Base-by-base conservation (phyloP, 2,329 filamentous ascomycete genomes). In the Calonectria hongkongensis region DNA sequence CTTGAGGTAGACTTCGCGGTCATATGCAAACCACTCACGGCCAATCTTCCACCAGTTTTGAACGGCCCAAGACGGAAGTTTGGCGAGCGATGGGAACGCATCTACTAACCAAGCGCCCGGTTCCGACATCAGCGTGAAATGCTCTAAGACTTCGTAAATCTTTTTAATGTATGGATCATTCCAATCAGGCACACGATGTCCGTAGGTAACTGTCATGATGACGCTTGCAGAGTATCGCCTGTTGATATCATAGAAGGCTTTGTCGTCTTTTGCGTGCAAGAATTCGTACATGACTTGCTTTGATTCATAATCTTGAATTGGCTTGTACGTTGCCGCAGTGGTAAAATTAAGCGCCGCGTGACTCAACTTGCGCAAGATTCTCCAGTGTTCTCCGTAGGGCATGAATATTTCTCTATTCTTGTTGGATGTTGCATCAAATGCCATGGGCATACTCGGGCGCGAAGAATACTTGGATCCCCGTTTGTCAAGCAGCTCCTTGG, bases 131-230 rank as follows among this genome's bases (percentile, higher is more conserved):
- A 73, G 36, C 4, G 68, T 68, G 12, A 73, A 62, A 25, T 73
- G 47, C 25, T 74, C 73, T 2, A 75, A 68, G 10, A 78, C 72
- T 5, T 68, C 68, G n/a, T 74, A 76, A 25, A 76, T 77, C 39
- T 73, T 72, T 13, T 71, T 69, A 25, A 75, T 76, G 13, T 76
- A 47, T 1, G 71, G 69, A 45, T 75, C 72, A 30, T 73, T 66
- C 33, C 74, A 75, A 25, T 63, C 48, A 0, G 73, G 72, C 1
- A 78, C 67, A 0, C 75, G 76, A 45, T 74, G 63, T 9, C 76
- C 76, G 18, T 77, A 78, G 4, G 72, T 68, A 18, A 76, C 71
- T 2, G 70, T 68, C 74, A 78, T 75, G 36, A 78, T 77, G 28
- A 75, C 74, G 4, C 68, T 73, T 1, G 75, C 73, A 3, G 76